A percentile compares a stretch with the other conserved stretches of the same genome.
Conservation (phyloP, 2,329 filamentous ascomycete species). For the Chrysoporthe austroafricana region DNA sequence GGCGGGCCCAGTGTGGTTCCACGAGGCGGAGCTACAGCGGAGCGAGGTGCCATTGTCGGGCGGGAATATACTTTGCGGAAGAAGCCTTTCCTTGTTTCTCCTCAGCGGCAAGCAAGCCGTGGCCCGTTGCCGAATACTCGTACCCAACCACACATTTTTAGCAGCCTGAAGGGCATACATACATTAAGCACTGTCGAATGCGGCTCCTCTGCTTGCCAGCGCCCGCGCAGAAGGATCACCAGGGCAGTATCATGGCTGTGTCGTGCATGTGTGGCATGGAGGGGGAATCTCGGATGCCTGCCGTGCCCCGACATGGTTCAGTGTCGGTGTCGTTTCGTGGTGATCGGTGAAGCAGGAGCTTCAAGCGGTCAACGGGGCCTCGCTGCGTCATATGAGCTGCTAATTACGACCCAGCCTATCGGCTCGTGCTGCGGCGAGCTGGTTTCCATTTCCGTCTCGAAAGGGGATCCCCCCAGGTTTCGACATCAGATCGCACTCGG, state of each 20-base stretch:
- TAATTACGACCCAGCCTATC: background rate
- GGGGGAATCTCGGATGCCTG: background rate
- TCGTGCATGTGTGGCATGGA: background rate
- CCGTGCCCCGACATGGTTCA: background rate
- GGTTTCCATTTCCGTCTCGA: constrained; percentile 1
- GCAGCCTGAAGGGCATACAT: background rate
- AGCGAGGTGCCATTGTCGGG: constrained; percentile 23
- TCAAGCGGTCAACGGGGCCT: background rate
- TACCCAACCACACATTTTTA: background rate
- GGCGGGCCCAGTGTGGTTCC: constrained; percentile 10
- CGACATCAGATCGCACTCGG: background rate
- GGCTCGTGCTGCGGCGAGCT: constrained; percentile 17
- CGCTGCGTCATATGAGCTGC: background rate
- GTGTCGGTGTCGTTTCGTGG: constrained; percentile 4
- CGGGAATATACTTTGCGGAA: constrained; percentile 21
- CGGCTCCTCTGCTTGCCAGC: background rate
- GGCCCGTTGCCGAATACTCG: background rate
- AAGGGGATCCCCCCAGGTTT: background rate
- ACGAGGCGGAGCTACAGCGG: constrained; percentile 27
- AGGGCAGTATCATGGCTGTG: background rate
- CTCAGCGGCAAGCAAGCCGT: background rate
- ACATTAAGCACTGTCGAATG: background rate
- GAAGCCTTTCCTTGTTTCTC: constrained; percentile 17
- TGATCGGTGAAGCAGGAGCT: background rate
- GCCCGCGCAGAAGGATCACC: background rate